Conservation (phyloP, 164 flowering plant genomes). For the Magnolia sinica region DNA sequence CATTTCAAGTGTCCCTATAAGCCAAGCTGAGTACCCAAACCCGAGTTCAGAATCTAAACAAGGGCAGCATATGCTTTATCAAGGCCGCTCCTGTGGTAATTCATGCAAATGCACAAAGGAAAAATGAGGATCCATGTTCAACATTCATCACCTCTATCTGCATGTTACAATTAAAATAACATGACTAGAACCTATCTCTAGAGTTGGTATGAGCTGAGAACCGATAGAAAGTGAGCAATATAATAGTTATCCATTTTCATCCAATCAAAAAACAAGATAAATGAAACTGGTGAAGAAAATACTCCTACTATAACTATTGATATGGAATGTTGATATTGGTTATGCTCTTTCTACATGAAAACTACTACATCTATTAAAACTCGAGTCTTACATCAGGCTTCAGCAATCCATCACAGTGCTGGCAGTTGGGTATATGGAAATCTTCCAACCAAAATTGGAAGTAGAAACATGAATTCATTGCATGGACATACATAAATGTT, state of each 20-base stretch:
- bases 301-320: background rate
- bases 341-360: background rate
- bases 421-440: conserved; percentile 76
- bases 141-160: no score
- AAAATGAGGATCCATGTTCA: no score
- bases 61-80: background rate
- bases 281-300: background rate
- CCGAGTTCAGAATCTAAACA: background rate
- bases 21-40: background rate
- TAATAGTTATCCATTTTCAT: background rate
- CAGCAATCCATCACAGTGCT: conserved; percentile 73
- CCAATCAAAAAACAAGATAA: background rate
- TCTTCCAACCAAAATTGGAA: conserved; percentile 88
- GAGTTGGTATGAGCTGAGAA: background rate
- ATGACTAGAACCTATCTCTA: background rate
- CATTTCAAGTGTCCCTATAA: background rate
- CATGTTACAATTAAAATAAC: background rate
- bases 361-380: background rate
- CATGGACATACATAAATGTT: background rate
- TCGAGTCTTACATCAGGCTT: conserved; percentile 85
- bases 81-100: background rate
- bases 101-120: no score
- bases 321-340: background rate
- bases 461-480: background rate
- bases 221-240: background rate